phyloP scores from a whole-genome alignment of 345 rosid species.

The Eucalyptus virginea region DNA sequence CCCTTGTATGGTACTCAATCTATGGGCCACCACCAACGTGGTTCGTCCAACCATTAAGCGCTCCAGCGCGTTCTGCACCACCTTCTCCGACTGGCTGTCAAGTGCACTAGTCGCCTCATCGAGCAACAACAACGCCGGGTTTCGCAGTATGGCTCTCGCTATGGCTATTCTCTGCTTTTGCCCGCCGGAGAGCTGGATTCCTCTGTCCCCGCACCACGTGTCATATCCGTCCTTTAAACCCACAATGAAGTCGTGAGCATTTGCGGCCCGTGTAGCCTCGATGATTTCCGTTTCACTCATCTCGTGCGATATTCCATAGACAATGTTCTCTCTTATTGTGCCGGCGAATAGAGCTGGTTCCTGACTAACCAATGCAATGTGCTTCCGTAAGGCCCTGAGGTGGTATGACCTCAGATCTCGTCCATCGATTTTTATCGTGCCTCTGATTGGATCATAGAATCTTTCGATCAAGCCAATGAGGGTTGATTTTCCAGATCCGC shows the following conservation, averaged over 20 bases:
- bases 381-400: conserved; percentile 38
- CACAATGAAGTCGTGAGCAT: conserved; percentile 60
- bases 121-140: conserved; percentile 34
- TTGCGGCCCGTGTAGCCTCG: conserved; percentile 43
- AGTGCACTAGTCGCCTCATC: conserved; percentile 78
- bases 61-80: conserved; percentile 57
- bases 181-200: conserved; percentile 58
- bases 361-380: conserved; percentile 69
- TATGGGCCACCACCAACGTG: conserved; percentile 60
- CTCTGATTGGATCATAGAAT: conserved; percentile 50
- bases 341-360: conserved; percentile 57
- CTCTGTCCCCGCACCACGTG: conserved; percentile 51
- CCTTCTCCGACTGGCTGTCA: conserved; percentile 54
- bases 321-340: conserved; percentile 50
- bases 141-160: conserved; percentile 40
- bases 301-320: conserved; percentile 20
- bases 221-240: conserved; percentile 37
- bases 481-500: conserved; percentile 81
- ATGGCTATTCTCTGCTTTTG: conserved; percentile 64
- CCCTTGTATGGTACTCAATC: conserved; percentile 46
- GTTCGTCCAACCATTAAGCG: conserved; percentile 58
- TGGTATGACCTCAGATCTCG: conserved; percentile 36
- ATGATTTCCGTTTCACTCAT: conserved; percentile 33
- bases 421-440: conserved; percentile 36
- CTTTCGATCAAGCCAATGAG: conserved; percentile 49